Conservation (phyloP, 192 early-diverging fungal species). For the Allomyces javanicus region DNA sequence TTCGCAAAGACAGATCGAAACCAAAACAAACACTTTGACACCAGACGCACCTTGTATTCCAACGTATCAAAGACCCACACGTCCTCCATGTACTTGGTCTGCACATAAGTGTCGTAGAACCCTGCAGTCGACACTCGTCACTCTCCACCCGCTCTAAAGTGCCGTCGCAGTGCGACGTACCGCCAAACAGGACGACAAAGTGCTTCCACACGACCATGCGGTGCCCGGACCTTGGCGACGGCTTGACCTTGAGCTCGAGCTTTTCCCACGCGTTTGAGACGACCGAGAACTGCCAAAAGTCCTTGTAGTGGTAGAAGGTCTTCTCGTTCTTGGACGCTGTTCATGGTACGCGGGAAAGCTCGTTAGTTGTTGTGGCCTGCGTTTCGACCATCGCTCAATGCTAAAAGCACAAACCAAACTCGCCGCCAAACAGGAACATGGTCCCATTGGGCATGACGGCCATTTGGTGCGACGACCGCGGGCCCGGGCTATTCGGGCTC, state of each 20-base stretch:
- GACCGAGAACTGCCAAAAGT: slow-evolving; percentile 52
- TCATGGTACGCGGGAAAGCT: slow-evolving; percentile 15
- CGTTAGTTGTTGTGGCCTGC: not conserved
- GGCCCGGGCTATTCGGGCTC: slow-evolving; percentile 41
- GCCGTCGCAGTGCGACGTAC: slow-evolving; percentile 4
- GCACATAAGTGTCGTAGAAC: slow-evolving; percentile 21
- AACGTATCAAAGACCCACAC: slow-evolving; percentile 44
- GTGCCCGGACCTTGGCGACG: slow-evolving; percentile 37
- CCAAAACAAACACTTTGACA: slow-evolving; percentile 14
- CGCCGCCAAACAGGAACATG: slow-evolving; percentile 42
- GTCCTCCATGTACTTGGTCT: slow-evolving; percentile 40
- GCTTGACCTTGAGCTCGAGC: slow-evolving; percentile 31
- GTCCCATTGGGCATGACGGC: slow-evolving; percentile 34
- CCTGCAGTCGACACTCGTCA: not conserved
- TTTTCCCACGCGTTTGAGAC: slow-evolving; percentile 47
- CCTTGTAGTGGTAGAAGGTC: slow-evolving; percentile 36
- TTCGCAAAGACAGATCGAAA: not conserved
- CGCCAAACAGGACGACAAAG: slow-evolving; percentile 42
- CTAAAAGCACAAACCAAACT: not conserved
- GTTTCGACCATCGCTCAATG: not conserved
- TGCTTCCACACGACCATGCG: slow-evolving; percentile 45
- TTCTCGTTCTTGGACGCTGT: slow-evolving; percentile 41
- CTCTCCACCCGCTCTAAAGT: not conserved
- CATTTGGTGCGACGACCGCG: slow-evolving; percentile 47
- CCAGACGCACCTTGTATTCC: slow-evolving; percentile 20